A percentile compares a stretch with the other conserved stretches of the same genome.
These are phyloP conservation scores for Solanum chmielewskii DNA, from an alignment of 257 asterid species.

Conservation along the genomic window DNA sequence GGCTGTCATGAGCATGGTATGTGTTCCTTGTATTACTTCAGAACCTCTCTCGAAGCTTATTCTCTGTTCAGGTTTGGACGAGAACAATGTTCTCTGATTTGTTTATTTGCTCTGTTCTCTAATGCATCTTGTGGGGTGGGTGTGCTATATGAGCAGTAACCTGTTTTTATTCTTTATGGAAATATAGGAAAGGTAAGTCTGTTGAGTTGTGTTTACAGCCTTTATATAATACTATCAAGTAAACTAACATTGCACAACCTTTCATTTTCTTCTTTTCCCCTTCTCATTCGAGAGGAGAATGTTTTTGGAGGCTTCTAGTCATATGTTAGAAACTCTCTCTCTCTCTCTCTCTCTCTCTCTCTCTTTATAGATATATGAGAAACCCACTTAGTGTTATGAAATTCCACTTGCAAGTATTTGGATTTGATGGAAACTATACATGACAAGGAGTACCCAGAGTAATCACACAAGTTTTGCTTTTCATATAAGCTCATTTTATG, in stretches of 20 bases:
- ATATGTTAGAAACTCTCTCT: background rate
- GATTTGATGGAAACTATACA: background rate
- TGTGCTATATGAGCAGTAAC: background rate
- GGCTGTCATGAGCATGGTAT: constrained; percentile 99
- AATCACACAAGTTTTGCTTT: background rate
- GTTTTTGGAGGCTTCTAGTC: background rate
- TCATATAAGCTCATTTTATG: background rate
- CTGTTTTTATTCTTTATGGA: background rate
- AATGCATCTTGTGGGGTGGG: background rate
- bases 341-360: background rate
- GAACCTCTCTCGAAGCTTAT: constrained; percentile 1
- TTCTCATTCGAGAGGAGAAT: background rate
- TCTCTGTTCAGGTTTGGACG: background rate
- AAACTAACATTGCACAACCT: background rate
- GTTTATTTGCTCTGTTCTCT: background rate
- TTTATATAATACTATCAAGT: background rate
- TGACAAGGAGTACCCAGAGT: background rate
- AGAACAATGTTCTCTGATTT: background rate
- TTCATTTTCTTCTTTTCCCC: background rate
- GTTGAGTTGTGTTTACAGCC: background rate
- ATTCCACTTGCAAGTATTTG: background rate
- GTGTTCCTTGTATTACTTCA: background rate
- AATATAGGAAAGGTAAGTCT: background rate
- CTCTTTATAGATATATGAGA: background rate
- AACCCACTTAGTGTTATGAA: background rate